Conservation (phyloP, 331 rosid species). For the Ulmus americana region DNA sequence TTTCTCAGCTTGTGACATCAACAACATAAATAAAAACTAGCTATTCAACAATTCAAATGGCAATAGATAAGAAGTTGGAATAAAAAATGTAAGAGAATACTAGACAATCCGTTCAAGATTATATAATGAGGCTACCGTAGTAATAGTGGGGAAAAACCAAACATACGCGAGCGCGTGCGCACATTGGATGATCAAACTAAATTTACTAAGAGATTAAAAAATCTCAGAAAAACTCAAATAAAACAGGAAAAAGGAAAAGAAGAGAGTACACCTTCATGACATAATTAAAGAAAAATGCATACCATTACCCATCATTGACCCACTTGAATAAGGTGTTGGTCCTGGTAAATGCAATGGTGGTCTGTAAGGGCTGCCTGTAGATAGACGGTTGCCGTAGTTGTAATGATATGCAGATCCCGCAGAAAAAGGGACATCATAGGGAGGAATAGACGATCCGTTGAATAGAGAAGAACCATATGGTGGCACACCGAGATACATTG, state of each 20-base stretch:
- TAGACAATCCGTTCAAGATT: not conserved
- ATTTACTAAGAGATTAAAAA: no score
- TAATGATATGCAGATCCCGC: conserved; percentile 95
- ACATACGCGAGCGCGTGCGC: no score
- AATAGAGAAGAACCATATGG: conserved; percentile 89
- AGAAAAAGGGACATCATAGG: conserved; percentile 83
- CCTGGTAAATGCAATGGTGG: conserved; percentile 83
- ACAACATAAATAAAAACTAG: not conserved
- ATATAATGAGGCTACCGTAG: not conserved
- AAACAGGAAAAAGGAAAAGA: not conserved
- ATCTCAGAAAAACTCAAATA: no score
- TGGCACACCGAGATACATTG: conserved; percentile 84
- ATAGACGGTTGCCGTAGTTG: conserved; percentile 68
- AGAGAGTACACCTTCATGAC: not conserved
- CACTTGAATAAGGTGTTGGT: conserved; percentile 82
- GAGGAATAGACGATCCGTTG: conserved; percentile 82
- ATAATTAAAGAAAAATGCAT: conserved; percentile 10
- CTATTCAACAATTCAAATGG: not conserved
- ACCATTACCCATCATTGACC: conserved; percentile 85
- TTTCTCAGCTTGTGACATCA: not conserved
- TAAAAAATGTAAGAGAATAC: not conserved
- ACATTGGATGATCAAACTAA: no score
- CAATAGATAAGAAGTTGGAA: not conserved
- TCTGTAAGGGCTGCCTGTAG: conserved; percentile 85
- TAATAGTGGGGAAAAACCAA: not conserved